A percentile compares a stretch with the other conserved stretches of the same genome.
These are phyloP conservation scores for Epichloe sylvatica DNA, from an alignment of 2,329 filamentous ascomycete species.

Conservation along the genomic window DNA sequence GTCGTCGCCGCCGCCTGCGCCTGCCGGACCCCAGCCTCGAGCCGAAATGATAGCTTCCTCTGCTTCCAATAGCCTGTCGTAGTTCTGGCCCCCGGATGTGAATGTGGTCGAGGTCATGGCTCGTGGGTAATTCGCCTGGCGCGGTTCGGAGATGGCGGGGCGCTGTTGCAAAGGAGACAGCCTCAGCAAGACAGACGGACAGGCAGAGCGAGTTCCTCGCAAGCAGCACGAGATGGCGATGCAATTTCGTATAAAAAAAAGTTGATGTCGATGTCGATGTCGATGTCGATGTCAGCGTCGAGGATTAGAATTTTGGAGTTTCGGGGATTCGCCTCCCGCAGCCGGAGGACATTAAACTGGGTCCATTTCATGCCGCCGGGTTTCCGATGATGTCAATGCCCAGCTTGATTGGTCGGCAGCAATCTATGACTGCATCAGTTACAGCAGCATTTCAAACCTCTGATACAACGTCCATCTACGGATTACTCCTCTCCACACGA, in stretches of 20 bases:
- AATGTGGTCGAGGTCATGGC: conserved; percentile 4
- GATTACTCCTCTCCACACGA: neutral
- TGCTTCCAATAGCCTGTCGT: conserved; percentile 15
- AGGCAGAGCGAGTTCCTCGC: conserved; percentile 3
- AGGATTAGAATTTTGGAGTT: neutral
- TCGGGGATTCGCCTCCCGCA: neutral
- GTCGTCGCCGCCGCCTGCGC: conserved; percentile 2
- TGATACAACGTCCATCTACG: neutral
- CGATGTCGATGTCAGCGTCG: neutral
- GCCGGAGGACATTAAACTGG: conserved; percentile 4
- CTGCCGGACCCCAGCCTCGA: conserved; percentile 8
- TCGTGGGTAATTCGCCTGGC: neutral
- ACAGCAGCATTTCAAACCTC: neutral
- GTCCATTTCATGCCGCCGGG: conserved; percentile 1
- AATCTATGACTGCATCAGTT: neutral
- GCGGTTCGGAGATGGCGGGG: neutral
- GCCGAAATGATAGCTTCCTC: conserved; percentile 17
- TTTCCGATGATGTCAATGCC: conserved; percentile 7
- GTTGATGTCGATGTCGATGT: neutral
- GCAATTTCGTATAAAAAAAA: neutral
- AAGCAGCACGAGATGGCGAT: neutral
- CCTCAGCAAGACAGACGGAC: neutral
- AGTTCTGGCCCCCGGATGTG: conserved; percentile 12
- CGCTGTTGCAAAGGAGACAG: neutral
- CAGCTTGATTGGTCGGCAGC: conserved; percentile 2